Percentiles rank a stretch among this genome's conserved stretches.
Conservation (phyloP, 108 stramenopile species). For the Schizochytrium sp. region DNA sequence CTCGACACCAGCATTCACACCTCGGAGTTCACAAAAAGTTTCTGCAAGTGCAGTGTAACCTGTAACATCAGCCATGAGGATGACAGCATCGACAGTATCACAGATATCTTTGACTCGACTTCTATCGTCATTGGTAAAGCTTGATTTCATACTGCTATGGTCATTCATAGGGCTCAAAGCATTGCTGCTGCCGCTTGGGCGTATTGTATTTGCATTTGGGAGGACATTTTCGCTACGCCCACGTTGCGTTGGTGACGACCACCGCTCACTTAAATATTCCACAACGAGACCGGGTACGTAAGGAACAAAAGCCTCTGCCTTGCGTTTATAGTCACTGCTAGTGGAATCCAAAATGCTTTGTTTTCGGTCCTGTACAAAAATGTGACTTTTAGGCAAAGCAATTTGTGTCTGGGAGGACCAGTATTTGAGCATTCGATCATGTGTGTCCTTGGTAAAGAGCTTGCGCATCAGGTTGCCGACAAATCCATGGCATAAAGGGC, state of each 20-base stretch:
- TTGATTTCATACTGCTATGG: background rate
- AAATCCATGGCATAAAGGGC: constrained; percentile 44
- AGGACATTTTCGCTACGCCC: constrained; percentile 5
- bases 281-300: constrained; percentile 52
- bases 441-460: constrained; percentile 3
- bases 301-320: constrained; percentile 22
- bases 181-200: too few species aligned
- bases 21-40: constrained; percentile 40
- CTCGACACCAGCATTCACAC: constrained; percentile 51
- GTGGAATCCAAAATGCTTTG: constrained; percentile 49
- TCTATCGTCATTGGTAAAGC: background rate
- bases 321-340: constrained; percentile 41
- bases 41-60: constrained; percentile 58
- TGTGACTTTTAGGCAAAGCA: constrained; percentile 30
- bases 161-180: background rate
- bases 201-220: background rate
- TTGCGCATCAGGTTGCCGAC: constrained; percentile 41
- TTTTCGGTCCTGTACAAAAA: constrained; percentile 50
- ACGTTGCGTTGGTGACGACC: background rate
- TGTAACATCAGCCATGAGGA: constrained; percentile 56
- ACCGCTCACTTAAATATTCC: constrained; percentile 40
- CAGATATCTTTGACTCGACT: background rate
- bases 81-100: constrained; percentile 51
- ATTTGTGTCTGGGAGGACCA: background rate
- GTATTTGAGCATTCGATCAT: constrained; percentile 30